Conservation (phyloP, 257 asterid species). For the Jacaranda mimosifolia region DNA sequence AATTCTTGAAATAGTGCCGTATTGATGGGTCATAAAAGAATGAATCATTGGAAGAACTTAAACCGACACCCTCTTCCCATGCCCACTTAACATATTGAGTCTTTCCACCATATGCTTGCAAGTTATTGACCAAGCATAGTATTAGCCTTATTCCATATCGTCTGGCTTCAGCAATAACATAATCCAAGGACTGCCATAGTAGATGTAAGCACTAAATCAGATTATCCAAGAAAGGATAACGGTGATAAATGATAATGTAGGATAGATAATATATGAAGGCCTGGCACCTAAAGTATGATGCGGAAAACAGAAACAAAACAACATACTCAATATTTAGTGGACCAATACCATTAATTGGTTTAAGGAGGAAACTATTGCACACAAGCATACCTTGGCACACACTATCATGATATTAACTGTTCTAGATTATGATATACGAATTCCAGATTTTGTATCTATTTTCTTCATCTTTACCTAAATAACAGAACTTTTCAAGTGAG, state of each 20-base stretch:
- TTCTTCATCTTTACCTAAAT: conserved; percentile 14
- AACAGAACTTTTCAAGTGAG: conserved; percentile 13
- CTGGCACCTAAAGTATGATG: not conserved
- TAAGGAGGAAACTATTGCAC: conserved; percentile 14
- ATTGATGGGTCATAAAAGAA: conserved; percentile 97
- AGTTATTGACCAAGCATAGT: conserved; percentile 85
- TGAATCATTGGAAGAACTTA: conserved; percentile 96
- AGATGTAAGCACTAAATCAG: conserved; percentile 23
- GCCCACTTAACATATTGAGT: conserved; percentile 99
- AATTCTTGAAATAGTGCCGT: conserved; percentile 83
- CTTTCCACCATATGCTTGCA: conserved; percentile 98
- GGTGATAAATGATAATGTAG: not conserved
- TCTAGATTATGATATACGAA: conserved; percentile 17
- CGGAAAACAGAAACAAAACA: conserved; percentile 11
- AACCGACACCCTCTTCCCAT: conserved; percentile 95
- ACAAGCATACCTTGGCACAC: not conserved
- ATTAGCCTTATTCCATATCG: conserved; percentile 77
- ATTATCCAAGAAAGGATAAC: conserved; percentile 24
- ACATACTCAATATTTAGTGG: conserved; percentile 13
- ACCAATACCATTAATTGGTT: conserved; percentile 34
- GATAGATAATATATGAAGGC: not conserved
- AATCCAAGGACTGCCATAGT: conserved; percentile 80
- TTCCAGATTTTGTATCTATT: not conserved
- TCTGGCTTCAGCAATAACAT: conserved; percentile 91
- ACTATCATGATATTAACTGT: conserved; percentile 21